Evolutionary conservation across 2,329 filamentous ascomycete species (phyloP), one percentile per base, ranked within the genome.

Genomic region (Monosporascus sp.): DNA sequence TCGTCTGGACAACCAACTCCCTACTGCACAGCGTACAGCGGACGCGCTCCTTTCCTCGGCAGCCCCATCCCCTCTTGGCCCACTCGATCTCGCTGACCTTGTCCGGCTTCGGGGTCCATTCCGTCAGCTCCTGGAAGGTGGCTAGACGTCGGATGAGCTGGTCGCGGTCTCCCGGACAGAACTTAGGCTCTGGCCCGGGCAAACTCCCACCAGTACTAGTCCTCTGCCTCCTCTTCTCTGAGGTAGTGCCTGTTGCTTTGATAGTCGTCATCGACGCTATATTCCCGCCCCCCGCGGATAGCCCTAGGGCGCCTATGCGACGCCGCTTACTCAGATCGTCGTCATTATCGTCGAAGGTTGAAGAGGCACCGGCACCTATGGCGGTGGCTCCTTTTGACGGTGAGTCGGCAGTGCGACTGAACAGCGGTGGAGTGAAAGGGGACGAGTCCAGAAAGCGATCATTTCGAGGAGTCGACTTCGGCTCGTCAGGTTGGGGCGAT

Each of bases 31-130:
- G 84, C 41, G 88, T 86, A 68, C 94, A 99, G 19, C 85, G 84
- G 17, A 97, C 90, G 4, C 88, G 88, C 70, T 96, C 91, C 59
- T 85, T 85, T 62, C 87, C 87, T 46, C 88, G 84, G 64, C 93
- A 97, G 4, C 87, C 79, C 93, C 94, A 99, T 1, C 93, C 93
- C 54, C 89, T 78, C 75, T 93, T 96, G 1, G 92, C 92, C 94
- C 94, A 99, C 68, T 91, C 88, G 7, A 97, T 85, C 72, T 97
- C 94, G 66, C 85, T 91, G 62, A 97, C 86, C 37, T 78, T 79
- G 50, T 92, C 83, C 0, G 94, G 92, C 68, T 97, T 97, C 0
- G 90, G 88, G n/a, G 89, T 88, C 93, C 93, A 99, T 67, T 88
- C 83, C 51, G 91, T 94, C 48, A 97, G 85, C 60, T 93, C 91